Evolutionary conservation across 2,329 filamentous ascomycete species (phyloP).

Genomic region (Canariomyces notabilis): DNA sequence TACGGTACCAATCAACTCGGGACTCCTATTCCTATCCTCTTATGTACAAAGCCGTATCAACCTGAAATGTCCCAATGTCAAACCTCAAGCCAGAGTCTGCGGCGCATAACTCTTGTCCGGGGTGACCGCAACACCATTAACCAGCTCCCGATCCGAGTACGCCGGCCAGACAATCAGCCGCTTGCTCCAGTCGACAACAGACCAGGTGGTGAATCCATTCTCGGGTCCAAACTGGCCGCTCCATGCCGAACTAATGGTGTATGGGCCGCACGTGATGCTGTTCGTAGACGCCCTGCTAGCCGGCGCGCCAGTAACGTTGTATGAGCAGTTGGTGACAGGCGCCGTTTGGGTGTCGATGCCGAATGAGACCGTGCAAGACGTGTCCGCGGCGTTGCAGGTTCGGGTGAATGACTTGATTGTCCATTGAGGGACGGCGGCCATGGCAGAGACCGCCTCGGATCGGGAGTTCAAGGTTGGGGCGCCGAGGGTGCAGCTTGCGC

Average conservation of each 20-base stretch:
- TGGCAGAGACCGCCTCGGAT: slow-evolving; percentile 16
- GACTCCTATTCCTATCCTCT: too few species aligned
- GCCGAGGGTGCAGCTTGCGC: slow-evolving; percentile 10
- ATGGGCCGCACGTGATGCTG: slow-evolving; percentile 27
- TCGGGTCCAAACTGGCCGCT: slow-evolving; percentile 33
- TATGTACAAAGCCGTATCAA: too few species aligned
- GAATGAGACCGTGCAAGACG: slow-evolving; percentile 39
- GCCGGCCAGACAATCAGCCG: slow-evolving; percentile 19
- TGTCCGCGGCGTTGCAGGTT: slow-evolving; percentile 36
- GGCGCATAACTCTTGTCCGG: slow-evolving; percentile 24
- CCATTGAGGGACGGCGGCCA: slow-evolving; percentile 29
- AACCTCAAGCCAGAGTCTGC: slow-evolving; percentile 10
- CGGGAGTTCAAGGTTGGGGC: slow-evolving; percentile 12
- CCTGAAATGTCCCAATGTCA: too few species aligned
- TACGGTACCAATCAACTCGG: too few species aligned
- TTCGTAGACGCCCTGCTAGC: slow-evolving; percentile 16
- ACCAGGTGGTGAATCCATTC: slow-evolving; percentile 34
- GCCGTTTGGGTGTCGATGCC: slow-evolving; percentile 32
- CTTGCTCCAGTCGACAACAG: slow-evolving; percentile 28
- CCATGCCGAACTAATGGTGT: slow-evolving; percentile 33
- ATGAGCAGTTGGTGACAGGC: slow-evolving; percentile 21
- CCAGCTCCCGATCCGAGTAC: slow-evolving; percentile 20
- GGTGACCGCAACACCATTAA: slow-evolving; percentile 18
- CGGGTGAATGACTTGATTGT: slow-evolving; percentile 36
- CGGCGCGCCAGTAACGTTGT: slow-evolving; percentile 21